Base-by-base conservation (phyloP, 2,329 filamentous ascomycete genomes). In the Trichothecium roseum region DNA sequence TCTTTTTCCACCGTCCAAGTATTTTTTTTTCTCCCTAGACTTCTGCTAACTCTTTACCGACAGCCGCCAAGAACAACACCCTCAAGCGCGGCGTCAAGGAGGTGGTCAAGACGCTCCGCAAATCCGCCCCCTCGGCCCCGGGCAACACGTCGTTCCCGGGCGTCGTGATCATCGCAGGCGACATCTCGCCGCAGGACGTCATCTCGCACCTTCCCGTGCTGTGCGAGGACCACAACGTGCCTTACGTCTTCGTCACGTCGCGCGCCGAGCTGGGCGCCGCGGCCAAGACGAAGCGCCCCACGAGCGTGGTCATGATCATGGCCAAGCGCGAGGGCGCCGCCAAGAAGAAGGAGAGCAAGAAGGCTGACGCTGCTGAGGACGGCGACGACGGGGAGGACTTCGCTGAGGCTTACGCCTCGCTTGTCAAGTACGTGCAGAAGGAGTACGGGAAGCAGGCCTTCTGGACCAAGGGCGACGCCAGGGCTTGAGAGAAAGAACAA, bases 71-170 rank as follows among this genome's bases (percentile, higher is more conserved):
- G 66, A 78, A 86, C 66, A 93, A 93, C 67, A 84, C 85, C 40
- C 83, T 98, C 55, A 94, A 94, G 69, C 88, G 91, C 55, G 91
- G 91, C 56, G 91, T 98, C 47, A 98, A 98, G 66, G 91, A 98
- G 68, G 89, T 94, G 55, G 88, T 96, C 67, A 98, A 98, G 69
- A 83, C 88, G 24, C 84, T 98, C 50, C 87, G 91, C 68, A 96
- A 96, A 69, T 89, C 86, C 12, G 72, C 84, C 39, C 62, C 76
- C 48, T 74, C 78, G 38, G 74, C 77, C n/a, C 72, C 77, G 41
- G 72, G 75, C 45, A 67, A 74, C 54, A 68, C 73, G 35, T 59
- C 72, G 36, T 69, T 78, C 52, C 79, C 84, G 30, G 73, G 78
- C 46, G 73, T 98, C 47, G 86, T 95, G 51, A 71, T 98, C 58